phyloP scores from a whole-genome alignment of 2,329 filamentous ascomycete genomes.

The Cryphonectria japonica region DNA sequence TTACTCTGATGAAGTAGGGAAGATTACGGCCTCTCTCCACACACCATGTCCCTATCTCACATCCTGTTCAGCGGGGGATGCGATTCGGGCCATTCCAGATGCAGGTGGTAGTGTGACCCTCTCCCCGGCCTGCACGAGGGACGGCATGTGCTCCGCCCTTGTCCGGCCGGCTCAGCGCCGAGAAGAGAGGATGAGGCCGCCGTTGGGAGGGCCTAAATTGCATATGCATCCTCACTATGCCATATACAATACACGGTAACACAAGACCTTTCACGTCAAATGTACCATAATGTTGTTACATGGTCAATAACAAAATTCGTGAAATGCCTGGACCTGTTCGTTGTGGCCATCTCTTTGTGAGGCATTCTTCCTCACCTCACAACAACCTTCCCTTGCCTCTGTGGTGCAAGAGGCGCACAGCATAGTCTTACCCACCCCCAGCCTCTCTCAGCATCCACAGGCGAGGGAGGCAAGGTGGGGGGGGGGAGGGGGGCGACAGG shows the following conservation, averaged over 20 bases:
- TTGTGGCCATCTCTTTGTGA: neutral
- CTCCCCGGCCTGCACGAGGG: constrained; percentile 3
- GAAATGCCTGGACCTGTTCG: neutral
- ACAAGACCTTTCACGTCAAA: neutral
- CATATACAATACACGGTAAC: neutral
- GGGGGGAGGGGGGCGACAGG: no score
- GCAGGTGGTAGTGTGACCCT: constrained; percentile 7
- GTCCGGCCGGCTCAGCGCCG: constrained; percentile 6
- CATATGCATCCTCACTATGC: neutral
- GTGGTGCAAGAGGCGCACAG: neutral
- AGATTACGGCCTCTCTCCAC: neutral
- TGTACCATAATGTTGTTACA: neutral
- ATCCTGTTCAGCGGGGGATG: neutral
- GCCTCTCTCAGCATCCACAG: no score
- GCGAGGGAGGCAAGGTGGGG: no score
- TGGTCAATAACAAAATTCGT: neutral
- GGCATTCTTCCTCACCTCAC: neutral
- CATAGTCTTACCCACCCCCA: neutral
- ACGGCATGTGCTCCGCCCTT: constrained; percentile 3
- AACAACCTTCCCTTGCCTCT: neutral
- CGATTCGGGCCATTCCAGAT: constrained; percentile 1
- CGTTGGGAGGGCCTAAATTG: neutral
- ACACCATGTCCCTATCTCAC: neutral
- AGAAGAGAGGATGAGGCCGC: constrained; percentile 2
- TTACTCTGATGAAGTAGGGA: neutral